phyloP scores from a whole-genome alignment of 306 rosid species.

The Aeschynomene evenia region DNA sequence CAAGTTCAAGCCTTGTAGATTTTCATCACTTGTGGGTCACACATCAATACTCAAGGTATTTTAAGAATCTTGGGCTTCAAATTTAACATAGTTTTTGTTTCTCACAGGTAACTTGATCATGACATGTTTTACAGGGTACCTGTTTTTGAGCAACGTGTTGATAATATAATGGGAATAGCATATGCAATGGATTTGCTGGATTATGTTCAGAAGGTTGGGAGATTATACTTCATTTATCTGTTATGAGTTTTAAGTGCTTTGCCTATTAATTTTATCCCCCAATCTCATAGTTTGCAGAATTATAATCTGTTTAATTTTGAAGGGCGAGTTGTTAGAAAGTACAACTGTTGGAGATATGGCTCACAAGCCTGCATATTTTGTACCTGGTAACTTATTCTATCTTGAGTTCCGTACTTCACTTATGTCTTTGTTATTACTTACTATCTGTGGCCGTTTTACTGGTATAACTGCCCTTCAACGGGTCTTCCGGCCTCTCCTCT shows the following conservation, averaged over 20 bases:
- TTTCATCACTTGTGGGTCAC: constrained; percentile 89
- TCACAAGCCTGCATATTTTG: constrained; percentile 97
- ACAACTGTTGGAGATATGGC: constrained; percentile 92
- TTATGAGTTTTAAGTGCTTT: constrained; percentile 34
- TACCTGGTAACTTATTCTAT: constrained; percentile 73
- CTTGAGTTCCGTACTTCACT: constrained; percentile 26
- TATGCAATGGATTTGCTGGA: constrained; percentile 98
- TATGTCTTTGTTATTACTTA: constrained; percentile 1
- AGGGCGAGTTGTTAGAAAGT: constrained; percentile 91
- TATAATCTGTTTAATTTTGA: constrained; percentile 69
- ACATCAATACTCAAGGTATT: constrained; percentile 97
- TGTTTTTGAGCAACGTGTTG: constrained; percentile 98
- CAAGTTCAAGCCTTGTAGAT: constrained; percentile 79
- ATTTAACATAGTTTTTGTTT: neutral
- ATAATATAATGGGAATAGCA: constrained; percentile 95
- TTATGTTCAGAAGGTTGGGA: constrained; percentile 77
- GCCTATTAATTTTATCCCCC: constrained; percentile 41
- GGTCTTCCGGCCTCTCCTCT: neutral
- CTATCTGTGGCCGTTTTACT: neutral
- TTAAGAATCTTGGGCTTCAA: constrained; percentile 17
- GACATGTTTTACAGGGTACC: constrained; percentile 66
- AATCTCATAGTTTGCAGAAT: constrained; percentile 65
- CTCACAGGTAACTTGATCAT: neutral
- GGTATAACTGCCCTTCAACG: neutral
- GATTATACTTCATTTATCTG: constrained; percentile 30